Percentiles rank a stretch among this genome's conserved stretches.
phyloP scores from a whole-genome alignment of 2,329 filamentous ascomycete genomes.

The Calonectria pseudoturangicola region DNA sequence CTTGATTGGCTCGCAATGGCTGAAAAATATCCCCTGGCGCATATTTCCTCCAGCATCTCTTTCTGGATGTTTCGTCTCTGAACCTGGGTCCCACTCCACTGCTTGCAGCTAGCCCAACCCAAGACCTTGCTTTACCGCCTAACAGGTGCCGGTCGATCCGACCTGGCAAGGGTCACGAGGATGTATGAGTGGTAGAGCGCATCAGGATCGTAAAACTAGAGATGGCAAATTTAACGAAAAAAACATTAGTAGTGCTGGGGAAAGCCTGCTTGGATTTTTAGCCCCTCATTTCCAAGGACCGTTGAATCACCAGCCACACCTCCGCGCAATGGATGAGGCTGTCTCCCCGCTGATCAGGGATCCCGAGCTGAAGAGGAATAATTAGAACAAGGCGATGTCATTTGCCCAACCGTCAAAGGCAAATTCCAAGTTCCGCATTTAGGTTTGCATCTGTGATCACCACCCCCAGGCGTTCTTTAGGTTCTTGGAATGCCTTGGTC shows the following conservation, averaged over 20 bases:
- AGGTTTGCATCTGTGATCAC: slow-evolving; percentile 22
- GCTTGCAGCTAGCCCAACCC: slow-evolving; percentile 8
- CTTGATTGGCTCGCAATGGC: not conserved
- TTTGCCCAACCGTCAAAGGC: not conserved
- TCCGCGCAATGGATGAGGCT: slow-evolving; percentile 35
- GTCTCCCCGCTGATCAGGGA: slow-evolving; percentile 30
- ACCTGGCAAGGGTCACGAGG: slow-evolving; percentile 39
- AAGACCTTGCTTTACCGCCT: slow-evolving; percentile 37
- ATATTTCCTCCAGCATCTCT: slow-evolving; percentile 3
- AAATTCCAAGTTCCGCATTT: slow-evolving; percentile 19
- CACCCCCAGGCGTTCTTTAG: not conserved
- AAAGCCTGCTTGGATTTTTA: slow-evolving; percentile 22
- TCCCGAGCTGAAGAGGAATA: slow-evolving; percentile 23
- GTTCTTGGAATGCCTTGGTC: slow-evolving; percentile 29
- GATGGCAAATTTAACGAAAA: not conserved
- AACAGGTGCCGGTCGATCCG: slow-evolving; percentile 48
- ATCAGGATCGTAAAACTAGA: slow-evolving; percentile 33
- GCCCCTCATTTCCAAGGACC: slow-evolving; percentile 15
- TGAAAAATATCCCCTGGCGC: not conserved
- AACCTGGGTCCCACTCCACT: slow-evolving; percentile 4
- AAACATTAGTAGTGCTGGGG: slow-evolving; percentile 5
- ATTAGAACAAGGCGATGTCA: slow-evolving; percentile 24
- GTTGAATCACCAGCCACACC: slow-evolving; percentile 30
- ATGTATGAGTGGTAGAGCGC: slow-evolving; percentile 39
- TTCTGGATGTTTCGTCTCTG: slow-evolving; percentile 6